A percentile compares a stretch with the other conserved stretches of the same genome.
These are phyloP conservation scores for Digitaria exilis DNA, from an alignment of 202 grass and related monocot species.

Conservation along the genomic window DNA sequence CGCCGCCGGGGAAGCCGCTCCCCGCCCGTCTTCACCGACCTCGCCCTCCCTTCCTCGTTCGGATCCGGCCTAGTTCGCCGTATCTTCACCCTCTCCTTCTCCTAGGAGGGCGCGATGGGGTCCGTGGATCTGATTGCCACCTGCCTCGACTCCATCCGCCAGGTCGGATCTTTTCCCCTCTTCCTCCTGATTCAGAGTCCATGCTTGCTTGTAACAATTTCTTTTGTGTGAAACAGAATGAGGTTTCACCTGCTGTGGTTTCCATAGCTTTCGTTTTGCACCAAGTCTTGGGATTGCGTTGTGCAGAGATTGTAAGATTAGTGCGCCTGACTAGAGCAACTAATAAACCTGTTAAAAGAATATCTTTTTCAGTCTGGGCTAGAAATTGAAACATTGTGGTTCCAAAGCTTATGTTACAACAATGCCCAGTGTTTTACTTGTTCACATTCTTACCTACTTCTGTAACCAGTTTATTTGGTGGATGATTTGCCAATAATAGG, in stretches of 20 bases:
- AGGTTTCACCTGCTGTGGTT: not conserved
- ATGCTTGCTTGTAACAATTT: not conserved
- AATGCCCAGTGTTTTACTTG: not conserved
- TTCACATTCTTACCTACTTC: not conserved
- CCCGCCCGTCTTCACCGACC: not conserved
- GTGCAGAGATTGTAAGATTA: too few species aligned
- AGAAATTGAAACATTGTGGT: too few species aligned
- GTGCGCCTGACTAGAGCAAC: too few species aligned
- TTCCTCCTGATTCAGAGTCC: not conserved
- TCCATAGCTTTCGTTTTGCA: too few species aligned
- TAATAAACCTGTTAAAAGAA: too few species aligned
- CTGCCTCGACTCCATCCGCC: constrained; percentile 75
- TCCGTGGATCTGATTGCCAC: constrained; percentile 78
- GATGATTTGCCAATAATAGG: not conserved
- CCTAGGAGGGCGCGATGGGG: constrained; percentile 46
- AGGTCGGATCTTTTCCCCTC: constrained; percentile 47
- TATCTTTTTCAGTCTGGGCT: too few species aligned
- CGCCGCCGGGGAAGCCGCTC: not conserved
- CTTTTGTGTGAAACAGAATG: not conserved
- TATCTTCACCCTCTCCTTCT: not conserved
- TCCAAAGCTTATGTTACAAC: not conserved
- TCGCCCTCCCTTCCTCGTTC: not conserved
- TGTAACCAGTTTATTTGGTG: not conserved
- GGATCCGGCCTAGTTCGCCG: not conserved
- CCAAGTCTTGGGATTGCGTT: too few species aligned